Percentiles rank a stretch among this genome's conserved stretches.
These are phyloP conservation scores for Chrysosporium keratinophilum DNA, from an alignment of 2,329 filamentous ascomycete genomes.

Conservation along the genomic window DNA sequence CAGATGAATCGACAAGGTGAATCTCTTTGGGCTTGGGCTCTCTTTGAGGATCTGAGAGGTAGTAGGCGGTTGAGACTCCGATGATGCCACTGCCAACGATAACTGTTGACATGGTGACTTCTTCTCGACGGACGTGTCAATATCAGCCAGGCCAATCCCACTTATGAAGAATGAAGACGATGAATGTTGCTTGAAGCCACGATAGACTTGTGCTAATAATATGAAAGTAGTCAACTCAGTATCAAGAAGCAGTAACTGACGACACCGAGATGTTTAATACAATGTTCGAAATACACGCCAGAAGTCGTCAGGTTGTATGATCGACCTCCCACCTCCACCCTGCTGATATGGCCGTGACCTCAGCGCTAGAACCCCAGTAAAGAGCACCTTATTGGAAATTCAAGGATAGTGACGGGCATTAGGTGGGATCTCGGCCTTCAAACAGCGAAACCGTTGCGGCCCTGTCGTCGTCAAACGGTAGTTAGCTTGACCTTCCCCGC, in stretches of 20 bases:
- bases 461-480: background rate
- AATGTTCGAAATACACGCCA: too few relatives aligned
- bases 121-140: too few relatives aligned
- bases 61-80: slow-evolving; percentile 61
- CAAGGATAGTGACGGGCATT: background rate
- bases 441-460: background rate
- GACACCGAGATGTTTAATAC: too few relatives aligned
- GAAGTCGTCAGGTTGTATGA: too few relatives aligned
- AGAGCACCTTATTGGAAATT: background rate
- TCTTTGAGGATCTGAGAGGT: slow-evolving; percentile 44
- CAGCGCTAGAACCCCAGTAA: background rate
- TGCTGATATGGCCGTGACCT: too few relatives aligned
- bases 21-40: slow-evolving; percentile 32
- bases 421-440: background rate
- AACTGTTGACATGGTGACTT: slow-evolving; percentile 44
- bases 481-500: too few relatives aligned
- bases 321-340: too few relatives aligned
- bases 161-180: background rate
- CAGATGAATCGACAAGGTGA: slow-evolving; percentile 48
- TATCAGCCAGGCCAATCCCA: background rate
- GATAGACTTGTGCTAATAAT: background rate
- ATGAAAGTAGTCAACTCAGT: too few relatives aligned
- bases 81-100: slow-evolving; percentile 63
- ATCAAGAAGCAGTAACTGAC: too few relatives aligned
- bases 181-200: background rate